phyloP scores from a whole-genome alignment of 495 filamentous ascomycete species.

The Cryomyces minteri region DNA sequence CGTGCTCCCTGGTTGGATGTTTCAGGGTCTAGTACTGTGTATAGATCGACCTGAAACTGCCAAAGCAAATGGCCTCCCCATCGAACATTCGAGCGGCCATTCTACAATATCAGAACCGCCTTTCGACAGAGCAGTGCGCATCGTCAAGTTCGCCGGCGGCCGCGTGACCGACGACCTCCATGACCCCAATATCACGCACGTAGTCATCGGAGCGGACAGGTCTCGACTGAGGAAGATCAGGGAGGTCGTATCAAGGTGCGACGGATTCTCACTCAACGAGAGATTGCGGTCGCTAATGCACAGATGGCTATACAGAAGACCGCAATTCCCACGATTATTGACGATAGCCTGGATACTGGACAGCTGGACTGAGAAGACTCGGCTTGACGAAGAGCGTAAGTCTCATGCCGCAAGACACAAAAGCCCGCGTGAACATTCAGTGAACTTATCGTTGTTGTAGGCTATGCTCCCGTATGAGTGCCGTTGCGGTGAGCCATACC shows the following conservation, averaged over 20 bases:
- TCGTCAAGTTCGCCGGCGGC: constrained; percentile 48
- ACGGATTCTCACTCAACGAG: no score
- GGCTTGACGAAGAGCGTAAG: constrained; percentile 60
- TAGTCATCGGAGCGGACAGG: constrained; percentile 30
- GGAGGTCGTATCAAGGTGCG: constrained; percentile 6
- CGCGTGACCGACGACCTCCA: constrained; percentile 25
- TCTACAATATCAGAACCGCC: not conserved
- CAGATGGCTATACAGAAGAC: not conserved
- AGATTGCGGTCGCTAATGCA: no score
- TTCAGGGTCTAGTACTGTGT: constrained; percentile 38
- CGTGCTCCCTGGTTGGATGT: constrained; percentile 43
- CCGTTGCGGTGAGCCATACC: no score
- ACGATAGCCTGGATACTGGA: constrained; percentile 54
- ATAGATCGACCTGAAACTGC: constrained; percentile 22
- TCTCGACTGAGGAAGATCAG: constrained; percentile 25
- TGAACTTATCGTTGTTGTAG: no score
- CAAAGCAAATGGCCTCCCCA: not conserved
- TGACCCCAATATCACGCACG: constrained; percentile 40
- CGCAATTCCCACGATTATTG: constrained; percentile 49
- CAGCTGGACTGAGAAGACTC: constrained; percentile 60
- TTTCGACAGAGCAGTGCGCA: constrained; percentile 19
- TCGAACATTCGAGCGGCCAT: not conserved
- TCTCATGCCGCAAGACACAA: no score
- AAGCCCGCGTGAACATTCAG: no score
- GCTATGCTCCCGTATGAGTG: no score